Base-by-base conservation (phyloP, 345 rosid genomes). In the Geranium brycei region DNA sequence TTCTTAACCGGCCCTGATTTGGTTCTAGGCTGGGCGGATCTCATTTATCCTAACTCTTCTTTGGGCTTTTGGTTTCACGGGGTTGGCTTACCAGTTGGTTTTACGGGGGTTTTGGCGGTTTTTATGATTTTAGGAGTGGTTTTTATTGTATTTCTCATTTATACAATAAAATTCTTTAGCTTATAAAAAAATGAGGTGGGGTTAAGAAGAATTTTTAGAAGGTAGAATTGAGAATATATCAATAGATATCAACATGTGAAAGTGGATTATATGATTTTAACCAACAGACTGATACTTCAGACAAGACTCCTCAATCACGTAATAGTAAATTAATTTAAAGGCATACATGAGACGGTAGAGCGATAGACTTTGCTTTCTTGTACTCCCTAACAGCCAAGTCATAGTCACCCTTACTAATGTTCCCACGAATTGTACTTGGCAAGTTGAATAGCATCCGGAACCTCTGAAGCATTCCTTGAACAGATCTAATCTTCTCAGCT, bases 401-500 rank as follows among this genome's bases (percentile, higher is more conserved):
- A 62, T 83, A 82, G 85, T 90, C 97, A 65, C 99, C 97, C 87
- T 90, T 93, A 71, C 91, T 80, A 69, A 93, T 90, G 81, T 87
- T 86, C 62, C 75, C 87, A 71, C 96, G 92, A 74, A 93, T 93
- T 31, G 95, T 86, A 80, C 97, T 90, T 59, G 97, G 99, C 77
- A 93, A 78, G 71, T 93, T 93, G 75, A 93, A 93, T 35, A 93
- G 82, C 17, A 97, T 93, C 57, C 92, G 85, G 68, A 93, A 93
- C 64, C 99, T 86, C 83, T 93, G 97, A 72, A 93, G 91, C 91
- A 90, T 93, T 66, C 97, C 99, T 80, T 93, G 99, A 69, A 90
- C 97, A 75, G 99, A 86, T 66, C 97, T 79, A 70, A 93, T 93
- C 82, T 88, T 93, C 86, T 93, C 99, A 61, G 99, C 85, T 82